phyloP scores from a whole-genome alignment of 305 asterid genomes.

The Petunia hybrid region DNA sequence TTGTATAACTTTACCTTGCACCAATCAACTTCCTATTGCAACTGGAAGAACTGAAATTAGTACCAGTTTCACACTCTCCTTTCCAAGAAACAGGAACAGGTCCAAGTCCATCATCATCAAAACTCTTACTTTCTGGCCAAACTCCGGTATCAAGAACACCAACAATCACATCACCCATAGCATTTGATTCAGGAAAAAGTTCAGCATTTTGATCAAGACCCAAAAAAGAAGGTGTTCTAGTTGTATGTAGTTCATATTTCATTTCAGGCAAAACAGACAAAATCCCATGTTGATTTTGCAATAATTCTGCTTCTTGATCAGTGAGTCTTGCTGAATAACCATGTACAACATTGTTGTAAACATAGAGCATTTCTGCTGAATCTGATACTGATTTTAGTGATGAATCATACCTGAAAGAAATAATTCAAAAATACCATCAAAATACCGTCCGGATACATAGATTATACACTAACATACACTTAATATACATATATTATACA shows the following conservation, averaged over 20 bases:
- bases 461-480: too few relatives aligned
- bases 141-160: conserved; percentile 90
- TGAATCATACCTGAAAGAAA: conserved; percentile 46
- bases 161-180: conserved; percentile 66
- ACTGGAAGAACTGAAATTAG: conserved; percentile 57
- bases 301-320: conserved; percentile 50
- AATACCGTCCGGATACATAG: too few relatives aligned
- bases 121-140: conserved; percentile 97
- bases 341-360: conserved; percentile 64
- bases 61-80: conserved; percentile 80
- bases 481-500: too few relatives aligned
- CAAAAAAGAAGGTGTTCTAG: conserved; percentile 77
- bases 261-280: conserved; percentile 66
- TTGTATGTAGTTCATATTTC: conserved; percentile 83
- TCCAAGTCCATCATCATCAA: conserved; percentile 70
- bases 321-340: conserved; percentile 77
- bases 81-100: conserved; percentile 77
- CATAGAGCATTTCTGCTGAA: conserved; percentile 70
- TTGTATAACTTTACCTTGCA: conserved; percentile 45
- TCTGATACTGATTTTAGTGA: conserved; percentile 75
- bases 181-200: conserved; percentile 59
- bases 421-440: too few relatives aligned
- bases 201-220: conserved; percentile 73
- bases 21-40: conserved; percentile 84
- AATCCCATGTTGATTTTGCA: conserved; percentile 63